phyloP scores from a whole-genome alignment of 768 basidiomycete genomes.

The Boletus rubroflammeus region DNA sequence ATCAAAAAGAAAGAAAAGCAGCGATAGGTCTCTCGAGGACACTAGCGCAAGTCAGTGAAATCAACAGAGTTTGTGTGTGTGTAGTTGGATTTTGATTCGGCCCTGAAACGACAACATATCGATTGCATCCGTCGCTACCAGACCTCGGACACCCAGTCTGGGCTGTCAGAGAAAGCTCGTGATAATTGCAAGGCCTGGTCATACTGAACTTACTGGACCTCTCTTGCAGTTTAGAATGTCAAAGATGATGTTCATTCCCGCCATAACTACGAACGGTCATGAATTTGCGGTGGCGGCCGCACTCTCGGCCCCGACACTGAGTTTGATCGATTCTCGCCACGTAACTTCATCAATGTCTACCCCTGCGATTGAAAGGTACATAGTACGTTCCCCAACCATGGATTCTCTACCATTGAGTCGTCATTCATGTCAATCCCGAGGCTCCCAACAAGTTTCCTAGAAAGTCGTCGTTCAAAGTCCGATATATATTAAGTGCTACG shows the following conservation, averaged over 20 bases:
- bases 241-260: neutral
- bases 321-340: too few relatives aligned
- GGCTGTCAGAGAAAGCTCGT: neutral
- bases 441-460: neutral
- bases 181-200: neutral
- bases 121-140: conserved; percentile 7
- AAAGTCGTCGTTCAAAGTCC: neutral
- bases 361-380: neutral
- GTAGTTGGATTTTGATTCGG: conserved; percentile 9
- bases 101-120: conserved; percentile 1
- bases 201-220: neutral
- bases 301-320: too few relatives aligned
- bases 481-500: neutral
- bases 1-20: conserved; percentile 17
- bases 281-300: neutral
- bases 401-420: neutral
- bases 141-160: conserved; percentile 13
- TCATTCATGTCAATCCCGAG: neutral
- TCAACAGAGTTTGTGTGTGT: conserved; percentile 12
- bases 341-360: too few relatives aligned
- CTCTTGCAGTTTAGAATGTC: neutral
- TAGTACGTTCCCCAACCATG: neutral
- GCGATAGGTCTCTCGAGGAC: conserved; percentile 4
- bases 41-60: conserved; percentile 2
- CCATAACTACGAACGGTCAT: neutral